Evolutionary conservation across 176 grass and related monocot genomes (phyloP).

Genomic region (Musa acuminata): DNA sequence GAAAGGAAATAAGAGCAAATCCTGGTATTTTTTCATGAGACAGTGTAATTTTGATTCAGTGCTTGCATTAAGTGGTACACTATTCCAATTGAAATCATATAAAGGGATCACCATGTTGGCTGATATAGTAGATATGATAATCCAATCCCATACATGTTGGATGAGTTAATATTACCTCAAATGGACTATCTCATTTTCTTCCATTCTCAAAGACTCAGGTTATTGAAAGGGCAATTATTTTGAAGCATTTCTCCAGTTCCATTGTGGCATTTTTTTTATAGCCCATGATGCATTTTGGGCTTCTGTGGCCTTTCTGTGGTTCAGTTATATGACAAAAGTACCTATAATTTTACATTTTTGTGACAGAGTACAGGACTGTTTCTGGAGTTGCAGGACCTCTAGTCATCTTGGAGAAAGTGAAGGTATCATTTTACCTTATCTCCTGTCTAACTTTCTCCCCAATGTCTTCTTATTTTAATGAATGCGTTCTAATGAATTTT

Average conservation of each 20-base stretch:
- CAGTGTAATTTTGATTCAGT: background rate
- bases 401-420: constrained; percentile 98
- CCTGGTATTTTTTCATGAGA: background rate
- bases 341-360: background rate
- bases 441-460: background rate
- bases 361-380: constrained; percentile 90
- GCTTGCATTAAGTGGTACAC: background rate
- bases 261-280: no score
- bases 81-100: background rate
- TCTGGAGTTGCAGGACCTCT: constrained; percentile 96
- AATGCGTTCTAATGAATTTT: background rate
- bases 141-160: background rate
- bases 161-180: no score
- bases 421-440: constrained; percentile 36
- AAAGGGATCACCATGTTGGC: background rate
- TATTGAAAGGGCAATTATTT: no score
- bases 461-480: background rate
- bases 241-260: no score
- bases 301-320: background rate
- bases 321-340: background rate
- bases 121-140: background rate
- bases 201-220: no score
- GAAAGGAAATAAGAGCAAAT: no score
- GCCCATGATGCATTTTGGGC: background rate
- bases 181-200: no score